Conservation (phyloP, 2,329 filamentous ascomycete species). For the Dactylellina haptotyla region DNA sequence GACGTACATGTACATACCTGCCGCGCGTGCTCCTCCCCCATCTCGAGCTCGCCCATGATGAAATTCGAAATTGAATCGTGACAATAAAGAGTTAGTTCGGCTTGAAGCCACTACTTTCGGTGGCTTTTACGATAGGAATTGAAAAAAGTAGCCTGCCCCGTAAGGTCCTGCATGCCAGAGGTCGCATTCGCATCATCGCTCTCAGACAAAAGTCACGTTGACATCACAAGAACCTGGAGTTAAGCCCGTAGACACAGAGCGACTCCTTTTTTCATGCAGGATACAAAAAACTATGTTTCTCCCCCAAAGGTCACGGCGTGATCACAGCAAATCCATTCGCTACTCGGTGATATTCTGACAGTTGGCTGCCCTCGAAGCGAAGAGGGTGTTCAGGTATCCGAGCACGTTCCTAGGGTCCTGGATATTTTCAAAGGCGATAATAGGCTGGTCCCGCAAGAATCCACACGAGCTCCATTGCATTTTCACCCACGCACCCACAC, state of each 20-base stretch:
- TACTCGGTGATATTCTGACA: slow-evolving; percentile 11
- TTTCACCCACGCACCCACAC: no score
- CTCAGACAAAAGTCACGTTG: background rate
- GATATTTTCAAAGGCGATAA: slow-evolving; percentile 1
- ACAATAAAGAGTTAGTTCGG: slow-evolving; percentile 50
- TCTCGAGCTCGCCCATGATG: slow-evolving; percentile 16
- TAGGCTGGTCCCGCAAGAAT: slow-evolving; percentile 24
- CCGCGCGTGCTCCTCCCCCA: background rate
- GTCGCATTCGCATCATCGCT: background rate
- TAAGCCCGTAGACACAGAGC: background rate
- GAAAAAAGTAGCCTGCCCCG: slow-evolving; percentile 9
- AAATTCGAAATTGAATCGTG: no score
- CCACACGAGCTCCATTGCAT: slow-evolving; percentile 34
- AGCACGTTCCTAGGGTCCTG: slow-evolving; percentile 48
- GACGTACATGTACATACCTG: slow-evolving; percentile 6
- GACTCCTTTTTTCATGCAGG: no score
- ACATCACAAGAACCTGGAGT: no score
- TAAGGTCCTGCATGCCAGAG: slow-evolving; percentile 7
- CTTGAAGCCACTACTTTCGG: slow-evolving; percentile 50
- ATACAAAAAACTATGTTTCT: background rate
- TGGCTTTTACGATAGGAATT: slow-evolving; percentile 1
- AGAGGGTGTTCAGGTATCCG: slow-evolving; percentile 51
- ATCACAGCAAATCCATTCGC: background rate
- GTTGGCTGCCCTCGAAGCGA: slow-evolving; percentile 23
- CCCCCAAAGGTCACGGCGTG: slow-evolving; percentile 9